Evolutionary conservation across 75 land plant species (phyloP).

Genomic region (Picea glauca): DNA sequence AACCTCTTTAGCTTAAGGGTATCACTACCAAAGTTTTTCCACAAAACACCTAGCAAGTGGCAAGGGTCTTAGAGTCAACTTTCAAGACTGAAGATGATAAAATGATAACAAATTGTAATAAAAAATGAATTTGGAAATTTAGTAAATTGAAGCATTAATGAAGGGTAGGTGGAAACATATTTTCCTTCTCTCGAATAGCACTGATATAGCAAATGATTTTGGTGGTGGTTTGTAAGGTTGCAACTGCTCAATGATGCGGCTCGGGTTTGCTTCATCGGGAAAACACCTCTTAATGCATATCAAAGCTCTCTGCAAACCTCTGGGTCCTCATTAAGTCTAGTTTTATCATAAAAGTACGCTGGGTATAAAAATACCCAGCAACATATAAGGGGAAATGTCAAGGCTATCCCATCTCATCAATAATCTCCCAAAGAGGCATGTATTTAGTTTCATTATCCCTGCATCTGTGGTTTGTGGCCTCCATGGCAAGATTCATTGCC

Average conservation of each 20-base stretch:
- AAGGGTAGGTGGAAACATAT: conserved; percentile 19
- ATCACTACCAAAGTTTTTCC: conserved; percentile 52
- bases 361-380: conserved; percentile 41
- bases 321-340: conserved; percentile 23
- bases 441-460: conserved; percentile 15
- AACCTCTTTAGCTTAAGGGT: conserved; percentile 51
- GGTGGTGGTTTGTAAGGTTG: too few species aligned
- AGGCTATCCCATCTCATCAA: conserved; percentile 18
- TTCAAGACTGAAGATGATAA: neutral
- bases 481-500: conserved; percentile 46
- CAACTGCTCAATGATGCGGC: neutral
- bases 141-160: too few species aligned
- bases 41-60: conserved; percentile 46
- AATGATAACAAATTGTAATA: neutral
- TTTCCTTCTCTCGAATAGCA: conserved; percentile 9
- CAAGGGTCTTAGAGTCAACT: neutral
- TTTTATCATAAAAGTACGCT: conserved; percentile 22
- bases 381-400: conserved; percentile 37
- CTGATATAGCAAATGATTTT: neutral
- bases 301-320: conserved; percentile 37
- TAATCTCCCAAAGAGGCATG: conserved; percentile 25
- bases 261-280: neutral
- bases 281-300: conserved; percentile 11
- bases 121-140: too few species aligned
- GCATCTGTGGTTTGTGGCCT: conserved; percentile 20